Conservation (phyloP, 208 protist genomes). For the Acanthamoeba divionensis region DNA sequence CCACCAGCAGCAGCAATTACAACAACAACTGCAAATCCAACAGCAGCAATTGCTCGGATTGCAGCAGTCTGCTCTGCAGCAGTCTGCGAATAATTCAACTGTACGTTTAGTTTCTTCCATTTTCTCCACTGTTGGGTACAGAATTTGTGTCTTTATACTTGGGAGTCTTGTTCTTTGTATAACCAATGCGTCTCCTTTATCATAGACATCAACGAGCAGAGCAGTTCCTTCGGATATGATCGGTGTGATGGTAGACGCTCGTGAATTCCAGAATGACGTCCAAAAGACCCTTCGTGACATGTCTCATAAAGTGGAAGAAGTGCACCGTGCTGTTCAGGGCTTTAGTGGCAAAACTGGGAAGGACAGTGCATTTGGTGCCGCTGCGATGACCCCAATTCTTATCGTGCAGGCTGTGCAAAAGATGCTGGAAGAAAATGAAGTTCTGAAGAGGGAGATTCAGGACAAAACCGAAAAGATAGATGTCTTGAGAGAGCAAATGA, state of each 20-base stretch:
- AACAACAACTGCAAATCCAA: conserved; percentile 10
- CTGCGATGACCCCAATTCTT: not conserved
- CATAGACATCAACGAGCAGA: not conserved
- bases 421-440: conserved; percentile 33
- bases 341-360: not conserved
- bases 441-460: not conserved
- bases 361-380: not conserved
- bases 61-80: not conserved
- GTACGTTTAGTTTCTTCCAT: not conserved
- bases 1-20: too few species aligned
- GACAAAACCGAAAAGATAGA: conserved; percentile 26
- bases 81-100: not conserved
- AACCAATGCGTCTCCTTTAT: not conserved
- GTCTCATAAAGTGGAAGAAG: not conserved
- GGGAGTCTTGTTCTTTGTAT: not conserved
- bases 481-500: conserved; percentile 14
- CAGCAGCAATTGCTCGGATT: not conserved
- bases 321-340: not conserved
- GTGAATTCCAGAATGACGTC: conserved; percentile 30
- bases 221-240: conserved; percentile 18
- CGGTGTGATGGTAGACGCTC: conserved; percentile 1
- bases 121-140: not conserved
- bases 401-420: not conserved
- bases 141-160: not conserved
- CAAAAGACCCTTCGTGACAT: not conserved